Percentiles rank a stretch among this genome's conserved stretches.
Conservation (phyloP, 108 stramenopile species). For the Fragilaria crotonensis region DNA sequence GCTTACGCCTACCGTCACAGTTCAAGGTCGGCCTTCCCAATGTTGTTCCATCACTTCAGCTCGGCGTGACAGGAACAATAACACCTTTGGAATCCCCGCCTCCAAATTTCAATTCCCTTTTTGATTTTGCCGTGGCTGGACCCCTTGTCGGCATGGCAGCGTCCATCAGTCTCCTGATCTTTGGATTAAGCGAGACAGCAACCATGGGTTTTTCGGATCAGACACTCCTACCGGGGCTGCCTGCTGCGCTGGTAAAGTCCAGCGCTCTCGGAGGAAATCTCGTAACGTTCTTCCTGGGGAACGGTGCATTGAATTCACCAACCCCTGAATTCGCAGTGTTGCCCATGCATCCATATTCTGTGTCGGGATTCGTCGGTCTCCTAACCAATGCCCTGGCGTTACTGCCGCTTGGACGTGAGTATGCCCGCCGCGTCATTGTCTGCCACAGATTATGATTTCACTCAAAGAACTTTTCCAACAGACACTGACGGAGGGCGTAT, state of each 20-base stretch:
- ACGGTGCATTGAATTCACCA: conserved; percentile 22
- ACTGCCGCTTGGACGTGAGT: conserved; percentile 46
- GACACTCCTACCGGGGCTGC: conserved; percentile 36
- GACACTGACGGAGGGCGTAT: conserved; percentile 78
- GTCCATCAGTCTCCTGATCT: conserved; percentile 33
- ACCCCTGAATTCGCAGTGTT: conserved; percentile 27
- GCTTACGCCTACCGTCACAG: no score
- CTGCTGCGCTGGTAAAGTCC: conserved; percentile 32
- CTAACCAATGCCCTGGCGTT: conserved; percentile 45
- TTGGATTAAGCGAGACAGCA: conserved; percentile 36
- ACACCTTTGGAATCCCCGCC: conserved; percentile 42
- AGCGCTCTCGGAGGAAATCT: conserved; percentile 47
- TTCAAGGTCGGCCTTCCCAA: conserved; percentile 41
- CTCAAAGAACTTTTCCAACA: no score
- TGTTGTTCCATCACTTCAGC: conserved; percentile 43
- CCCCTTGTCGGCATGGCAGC: conserved; percentile 29
- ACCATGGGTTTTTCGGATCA: conserved; percentile 29
- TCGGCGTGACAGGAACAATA: conserved; percentile 39
- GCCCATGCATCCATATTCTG: conserved; percentile 47
- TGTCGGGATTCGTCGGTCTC: conserved; percentile 47
- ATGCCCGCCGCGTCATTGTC: no score
- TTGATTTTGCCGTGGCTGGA: conserved; percentile 61
- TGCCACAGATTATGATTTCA: no score
- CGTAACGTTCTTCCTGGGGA: conserved; percentile 41
- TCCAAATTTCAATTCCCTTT: conserved; percentile 36